These are phyloP conservation scores for Skeletonema potamos DNA, from an alignment of 108 stramenopile species.

Conservation along the genomic window DNA sequence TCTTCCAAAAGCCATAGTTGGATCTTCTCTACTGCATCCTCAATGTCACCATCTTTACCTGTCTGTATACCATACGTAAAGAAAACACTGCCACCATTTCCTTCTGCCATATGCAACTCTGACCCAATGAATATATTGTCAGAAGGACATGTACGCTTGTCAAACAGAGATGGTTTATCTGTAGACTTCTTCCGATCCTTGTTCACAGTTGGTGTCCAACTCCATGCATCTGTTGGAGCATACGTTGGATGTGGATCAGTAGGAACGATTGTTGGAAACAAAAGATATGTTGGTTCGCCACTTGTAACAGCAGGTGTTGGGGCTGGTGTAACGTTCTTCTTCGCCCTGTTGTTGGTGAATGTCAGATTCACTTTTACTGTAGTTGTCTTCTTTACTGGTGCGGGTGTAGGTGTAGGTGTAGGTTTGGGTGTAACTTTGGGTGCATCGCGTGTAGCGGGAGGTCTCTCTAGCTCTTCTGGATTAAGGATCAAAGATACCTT, in stretches of 20 bases:
- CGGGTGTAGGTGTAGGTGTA: neutral
- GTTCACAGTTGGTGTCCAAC: neutral
- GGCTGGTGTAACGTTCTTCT: neutral
- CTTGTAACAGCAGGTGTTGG: neutral
- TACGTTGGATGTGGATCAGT: neutral
- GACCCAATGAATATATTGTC: neutral
- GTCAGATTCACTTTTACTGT: neutral
- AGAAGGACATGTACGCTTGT: neutral
- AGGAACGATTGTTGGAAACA: neutral
- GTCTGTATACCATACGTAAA: constrained; percentile 40
- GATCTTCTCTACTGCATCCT: constrained; percentile 13
- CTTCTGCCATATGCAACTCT: neutral
- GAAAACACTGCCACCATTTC: neutral
- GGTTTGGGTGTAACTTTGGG: neutral
- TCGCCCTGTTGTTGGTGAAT: neutral
- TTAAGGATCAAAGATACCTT: neutral
- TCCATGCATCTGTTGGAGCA: neutral
- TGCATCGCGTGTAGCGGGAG: neutral
- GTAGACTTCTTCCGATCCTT: neutral
- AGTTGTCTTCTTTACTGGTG: neutral
- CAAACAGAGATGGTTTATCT: neutral
- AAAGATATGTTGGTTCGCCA: neutral
- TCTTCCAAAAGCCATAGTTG: constrained; percentile 34
- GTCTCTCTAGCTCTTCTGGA: neutral
- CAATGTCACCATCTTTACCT: neutral